A percentile compares a stretch with the other conserved stretches of the same genome.
Evolutionary conservation across 176 grass and related monocot genomes (phyloP).

Genomic region (Raddia guianensis): DNA sequence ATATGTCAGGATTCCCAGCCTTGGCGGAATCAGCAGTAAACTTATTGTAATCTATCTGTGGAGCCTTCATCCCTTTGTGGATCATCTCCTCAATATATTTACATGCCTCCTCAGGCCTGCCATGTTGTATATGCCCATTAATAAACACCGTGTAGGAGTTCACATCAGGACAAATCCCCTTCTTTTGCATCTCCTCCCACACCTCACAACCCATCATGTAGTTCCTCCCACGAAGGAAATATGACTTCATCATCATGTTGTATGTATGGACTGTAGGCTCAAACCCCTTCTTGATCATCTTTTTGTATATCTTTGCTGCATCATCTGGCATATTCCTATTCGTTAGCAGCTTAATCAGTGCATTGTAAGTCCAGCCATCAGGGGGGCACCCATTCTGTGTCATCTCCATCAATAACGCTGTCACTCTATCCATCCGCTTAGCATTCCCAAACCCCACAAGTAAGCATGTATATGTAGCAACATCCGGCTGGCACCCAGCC

Average conservation of each 20-base stretch:
- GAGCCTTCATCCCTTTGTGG: slow-evolving; percentile 83
- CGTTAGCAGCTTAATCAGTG: slow-evolving; percentile 84
- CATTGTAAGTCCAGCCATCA: slow-evolving; percentile 74
- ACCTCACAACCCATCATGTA: slow-evolving; percentile 70
- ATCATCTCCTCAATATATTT: slow-evolving; percentile 90
- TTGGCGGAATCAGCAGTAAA: slow-evolving; percentile 83
- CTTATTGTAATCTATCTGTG: slow-evolving; percentile 88
- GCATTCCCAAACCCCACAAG: slow-evolving; percentile 88
- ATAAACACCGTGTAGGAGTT: slow-evolving; percentile 87
- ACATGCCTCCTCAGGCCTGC: slow-evolving; percentile 56
- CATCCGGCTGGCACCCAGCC: slow-evolving; percentile 49
- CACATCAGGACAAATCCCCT: slow-evolving; percentile 82
- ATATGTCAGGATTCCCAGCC: slow-evolving; percentile 73
- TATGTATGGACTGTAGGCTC: slow-evolving; percentile 83
- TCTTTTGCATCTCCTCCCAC: slow-evolving; percentile 80
- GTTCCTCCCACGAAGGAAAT: slow-evolving; percentile 67
- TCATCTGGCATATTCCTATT: slow-evolving; percentile 75
- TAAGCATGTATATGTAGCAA: slow-evolving; percentile 74
- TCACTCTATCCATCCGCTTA: slow-evolving; percentile 76
- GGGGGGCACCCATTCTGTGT: slow-evolving; percentile 58
- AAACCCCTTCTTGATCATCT: slow-evolving; percentile 83
- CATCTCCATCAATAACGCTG: slow-evolving; percentile 67
- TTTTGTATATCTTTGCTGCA: slow-evolving; percentile 74
- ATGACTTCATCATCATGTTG: slow-evolving; percentile 97
- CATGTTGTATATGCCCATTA: slow-evolving; percentile 82